Evolutionary conservation across 176 grass and related monocot species (phyloP).

Genomic region (Oryza meridionalis): DNA sequence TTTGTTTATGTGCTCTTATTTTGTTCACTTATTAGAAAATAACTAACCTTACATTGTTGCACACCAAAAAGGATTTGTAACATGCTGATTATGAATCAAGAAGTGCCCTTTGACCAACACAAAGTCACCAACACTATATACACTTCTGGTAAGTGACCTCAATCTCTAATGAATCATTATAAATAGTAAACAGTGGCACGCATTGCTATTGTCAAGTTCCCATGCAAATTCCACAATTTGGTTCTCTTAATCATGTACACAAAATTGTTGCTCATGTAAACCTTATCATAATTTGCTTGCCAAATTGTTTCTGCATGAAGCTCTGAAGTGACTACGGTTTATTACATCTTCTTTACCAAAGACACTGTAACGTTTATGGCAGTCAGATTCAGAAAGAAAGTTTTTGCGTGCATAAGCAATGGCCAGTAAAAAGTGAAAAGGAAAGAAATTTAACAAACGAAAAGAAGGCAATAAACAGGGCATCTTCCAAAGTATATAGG

Average conservation of each 20-base stretch:
- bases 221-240: background rate
- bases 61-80: background rate
- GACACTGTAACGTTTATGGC: background rate
- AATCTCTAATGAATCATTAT: background rate
- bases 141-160: background rate
- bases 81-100: slow-evolving; percentile 18
- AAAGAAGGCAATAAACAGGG: background rate
- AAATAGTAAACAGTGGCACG: background rate
- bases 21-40: background rate
- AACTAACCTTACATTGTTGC: background rate
- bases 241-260: background rate
- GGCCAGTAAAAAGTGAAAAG: background rate
- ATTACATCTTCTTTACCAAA: slow-evolving; percentile 1
- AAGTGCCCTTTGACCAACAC: background rate
- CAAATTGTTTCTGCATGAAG: slow-evolving; percentile 20
- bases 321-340: background rate
- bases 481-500: slow-evolving; percentile 14
- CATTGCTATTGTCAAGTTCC: slow-evolving; percentile 1
- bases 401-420: background rate
- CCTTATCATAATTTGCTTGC: background rate
- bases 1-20: background rate
- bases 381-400: background rate
- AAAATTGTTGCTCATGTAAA: background rate
- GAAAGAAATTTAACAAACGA: background rate
- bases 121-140: background rate